A percentile compares a stretch with the other conserved stretches of the same genome.
Conservation (phyloP, 164 flowering plant genomes). For the Sextonia rubra region DNA sequence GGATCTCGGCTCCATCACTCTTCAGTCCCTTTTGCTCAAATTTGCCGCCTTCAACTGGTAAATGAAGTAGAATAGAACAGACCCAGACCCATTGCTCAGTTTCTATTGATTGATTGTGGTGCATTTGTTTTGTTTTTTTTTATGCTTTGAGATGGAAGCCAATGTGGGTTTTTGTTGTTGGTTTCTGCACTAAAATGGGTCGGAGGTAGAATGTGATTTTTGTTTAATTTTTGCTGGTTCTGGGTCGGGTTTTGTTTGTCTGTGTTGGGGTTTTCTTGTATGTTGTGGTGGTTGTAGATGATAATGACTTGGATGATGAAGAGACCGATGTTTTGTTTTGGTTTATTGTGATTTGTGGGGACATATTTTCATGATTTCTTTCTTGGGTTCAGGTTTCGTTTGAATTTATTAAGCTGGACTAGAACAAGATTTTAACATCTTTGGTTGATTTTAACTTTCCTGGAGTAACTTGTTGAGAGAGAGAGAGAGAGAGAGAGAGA, state of each 20-base stretch:
- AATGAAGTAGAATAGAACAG: no score
- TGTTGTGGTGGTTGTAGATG: not conserved
- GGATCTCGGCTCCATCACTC: constrained; percentile 61
- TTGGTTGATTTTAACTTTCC: not conserved
- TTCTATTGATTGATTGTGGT: not conserved
- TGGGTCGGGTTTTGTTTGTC: not conserved
- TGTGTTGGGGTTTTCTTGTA: no score
- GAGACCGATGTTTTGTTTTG: not conserved
- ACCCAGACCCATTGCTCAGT: not conserved
- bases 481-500: not conserved
- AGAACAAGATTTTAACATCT: not conserved
- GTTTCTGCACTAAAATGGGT: not conserved
- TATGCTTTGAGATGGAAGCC: not conserved
- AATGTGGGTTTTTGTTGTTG: not conserved
- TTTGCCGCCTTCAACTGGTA: constrained; percentile 45
- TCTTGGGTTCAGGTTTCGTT: not conserved
- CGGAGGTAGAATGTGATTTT: not conserved
- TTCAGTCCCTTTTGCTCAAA: constrained; percentile 57
- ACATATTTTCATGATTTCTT: not conserved
- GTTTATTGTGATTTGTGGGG: not conserved
- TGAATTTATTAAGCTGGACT: not conserved
- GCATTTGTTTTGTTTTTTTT: no score
- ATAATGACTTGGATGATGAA: not conserved
- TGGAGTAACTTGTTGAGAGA: not conserved
- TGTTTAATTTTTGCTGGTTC: not conserved